Percentiles rank a stretch among this genome's conserved stretches.
Evolutionary conservation across 2,329 filamentous ascomycete genomes (phyloP).

Genomic region (Trichothecium roseum): DNA sequence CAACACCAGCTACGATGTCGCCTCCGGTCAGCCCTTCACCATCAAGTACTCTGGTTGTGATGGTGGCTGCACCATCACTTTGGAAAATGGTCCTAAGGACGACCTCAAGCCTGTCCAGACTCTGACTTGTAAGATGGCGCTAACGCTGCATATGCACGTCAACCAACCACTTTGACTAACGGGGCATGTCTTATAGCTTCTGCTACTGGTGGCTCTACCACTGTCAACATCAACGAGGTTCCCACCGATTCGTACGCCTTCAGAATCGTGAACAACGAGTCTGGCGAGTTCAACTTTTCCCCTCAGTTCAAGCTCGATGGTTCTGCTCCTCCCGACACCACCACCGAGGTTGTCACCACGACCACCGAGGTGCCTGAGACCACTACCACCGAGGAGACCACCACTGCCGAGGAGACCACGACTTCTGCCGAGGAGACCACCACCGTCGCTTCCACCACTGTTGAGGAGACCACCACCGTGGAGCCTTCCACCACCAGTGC

Average conservation of each 20-base stretch:
- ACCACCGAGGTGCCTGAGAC: conserved; percentile 7
- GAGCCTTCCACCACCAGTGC: conserved; percentile 6
- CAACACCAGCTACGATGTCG: conserved; percentile 19
- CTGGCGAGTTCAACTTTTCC: conserved; percentile 20
- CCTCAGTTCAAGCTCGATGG: conserved; percentile 18
- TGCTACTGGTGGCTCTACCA: conserved; percentile 14
- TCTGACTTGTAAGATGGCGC: conserved; percentile 17
- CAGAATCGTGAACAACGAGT: conserved; percentile 18
- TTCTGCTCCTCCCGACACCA: conserved; percentile 7
- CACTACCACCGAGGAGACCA: conserved; percentile 6
- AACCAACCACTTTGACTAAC: background rate
- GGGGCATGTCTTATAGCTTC: conserved; percentile 5
- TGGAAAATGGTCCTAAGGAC: conserved; percentile 18
- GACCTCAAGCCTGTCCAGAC: conserved; percentile 19
- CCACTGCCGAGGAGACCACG: conserved; percentile 3
- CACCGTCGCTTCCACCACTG: conserved; percentile 2
- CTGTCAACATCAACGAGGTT: conserved; percentile 15
- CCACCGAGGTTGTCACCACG: conserved; percentile 5
- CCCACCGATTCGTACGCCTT: conserved; percentile 21
- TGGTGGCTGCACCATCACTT: conserved; percentile 21
- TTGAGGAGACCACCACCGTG: conserved; percentile 5
- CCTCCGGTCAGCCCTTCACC: conserved; percentile 19
- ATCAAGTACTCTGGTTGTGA: conserved; percentile 20
- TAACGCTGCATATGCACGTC: background rate
- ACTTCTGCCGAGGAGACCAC: conserved; percentile 1